Conservation (phyloP, 768 basidiomycete genomes). For the Boletellus emodensis region DNA sequence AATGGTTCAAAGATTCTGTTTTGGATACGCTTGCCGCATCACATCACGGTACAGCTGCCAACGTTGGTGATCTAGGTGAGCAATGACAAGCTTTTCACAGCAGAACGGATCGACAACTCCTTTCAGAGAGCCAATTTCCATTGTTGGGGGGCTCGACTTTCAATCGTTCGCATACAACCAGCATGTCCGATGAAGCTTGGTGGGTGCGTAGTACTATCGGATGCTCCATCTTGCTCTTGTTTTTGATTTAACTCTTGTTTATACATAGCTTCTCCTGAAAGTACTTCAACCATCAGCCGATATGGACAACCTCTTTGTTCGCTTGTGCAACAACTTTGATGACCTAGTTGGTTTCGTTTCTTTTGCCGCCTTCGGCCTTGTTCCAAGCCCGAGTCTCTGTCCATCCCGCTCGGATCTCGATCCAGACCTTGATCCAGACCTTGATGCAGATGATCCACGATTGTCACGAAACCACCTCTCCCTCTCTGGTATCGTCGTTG, state of each 20-base stretch:
- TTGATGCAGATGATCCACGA: background rate
- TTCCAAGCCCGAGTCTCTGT: slow-evolving; percentile 20
- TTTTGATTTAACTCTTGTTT: background rate
- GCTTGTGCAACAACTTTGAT: slow-evolving; percentile 29
- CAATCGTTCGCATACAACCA: slow-evolving; percentile 16
- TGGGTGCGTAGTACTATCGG: slow-evolving; percentile 20
- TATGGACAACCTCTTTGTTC: slow-evolving; percentile 28
- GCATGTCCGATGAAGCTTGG: slow-evolving; percentile 31
- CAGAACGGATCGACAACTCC: background rate
- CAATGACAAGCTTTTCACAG: too few relatives aligned
- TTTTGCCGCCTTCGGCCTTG: slow-evolving; percentile 16
- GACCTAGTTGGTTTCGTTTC: slow-evolving; percentile 28
- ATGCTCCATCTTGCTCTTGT: too few relatives aligned
- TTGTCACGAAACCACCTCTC: slow-evolving; percentile 19
- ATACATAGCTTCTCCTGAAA: slow-evolving; percentile 3
- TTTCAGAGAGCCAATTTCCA: slow-evolving; percentile 15
- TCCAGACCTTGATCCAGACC: background rate
- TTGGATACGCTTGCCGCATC: slow-evolving; percentile 20
- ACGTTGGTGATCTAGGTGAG: slow-evolving; percentile 10
- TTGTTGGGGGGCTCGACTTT: slow-evolving; percentile 32
- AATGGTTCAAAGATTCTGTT: slow-evolving; percentile 28
- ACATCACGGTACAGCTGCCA: slow-evolving; percentile 6
- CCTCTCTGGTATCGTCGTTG: slow-evolving; percentile 17
- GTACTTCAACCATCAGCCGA: slow-evolving; percentile 9
- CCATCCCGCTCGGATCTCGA: background rate